Base-by-base conservation (phyloP, 2,329 filamentous ascomycete genomes). In the Arthroderma uncinatum region DNA sequence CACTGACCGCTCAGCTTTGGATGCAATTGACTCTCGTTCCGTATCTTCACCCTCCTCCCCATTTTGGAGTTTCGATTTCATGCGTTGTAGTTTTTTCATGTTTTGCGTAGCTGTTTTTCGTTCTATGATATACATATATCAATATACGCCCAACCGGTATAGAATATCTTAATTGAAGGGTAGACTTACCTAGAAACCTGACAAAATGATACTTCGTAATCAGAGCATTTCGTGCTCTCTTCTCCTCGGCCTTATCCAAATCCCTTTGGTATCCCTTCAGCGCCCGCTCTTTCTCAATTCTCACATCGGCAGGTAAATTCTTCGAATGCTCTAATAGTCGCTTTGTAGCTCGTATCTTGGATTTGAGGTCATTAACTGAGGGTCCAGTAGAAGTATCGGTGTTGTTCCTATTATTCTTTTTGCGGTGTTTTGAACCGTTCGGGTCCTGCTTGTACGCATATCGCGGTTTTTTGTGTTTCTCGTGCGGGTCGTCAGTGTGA, bases 161-260 rank as follows among this genome's bases (percentile, higher is more conserved):
- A 56, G 23, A 54, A 33, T 10, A 21, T 14, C 16, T 25, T 25
- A 12, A 7, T 33, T 16, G 7, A 33, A 12, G 3, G 9, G 21
- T 33, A 4, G 14, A 61, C 66, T 39, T 65, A 74, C 72, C 82
- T 60, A 85, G 77, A 65, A 85, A 85, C n/a, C 82, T 71, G n/a
- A 84, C 77, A 70, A 83, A 83, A 65, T 85, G 82, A 65, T 83
- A 85, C 65, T 77, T 79, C 58, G 74, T 74, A 59, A 84, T 82
- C 72, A 83, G 78, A 59, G 79, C 77, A 52, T 73, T 74, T 62
- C 75, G 74, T 62, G 76, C 71, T 62, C 79, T 74, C 55, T 78
- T 76, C 23, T 69, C 67, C 57, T 76, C 73, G 57, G 76, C 73
- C 23, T 76, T 73, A 14, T 71, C 73, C 54, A 85, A 67, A 61